Percentiles rank a stretch among this genome's conserved stretches.
Conservation (phyloP, 306 rosid genomes). For the Purshia tridentata region DNA sequence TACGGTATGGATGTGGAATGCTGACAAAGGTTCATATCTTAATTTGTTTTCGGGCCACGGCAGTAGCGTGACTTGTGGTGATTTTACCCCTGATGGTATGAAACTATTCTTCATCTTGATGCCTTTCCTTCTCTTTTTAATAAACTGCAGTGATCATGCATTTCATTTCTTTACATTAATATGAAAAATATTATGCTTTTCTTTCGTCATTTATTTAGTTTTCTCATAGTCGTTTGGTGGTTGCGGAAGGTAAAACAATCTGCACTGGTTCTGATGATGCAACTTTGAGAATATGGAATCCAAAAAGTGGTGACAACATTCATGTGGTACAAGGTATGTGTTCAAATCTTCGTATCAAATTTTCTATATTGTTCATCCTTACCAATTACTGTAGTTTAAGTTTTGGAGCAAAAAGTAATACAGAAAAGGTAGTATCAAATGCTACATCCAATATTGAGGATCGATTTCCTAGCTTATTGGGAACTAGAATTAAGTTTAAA, state of each 20-base stretch:
- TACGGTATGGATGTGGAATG: slow-evolving; percentile 91
- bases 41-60: slow-evolving; percentile 75
- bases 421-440: background rate
- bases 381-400: background rate
- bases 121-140: background rate
- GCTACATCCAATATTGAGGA: background rate
- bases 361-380: slow-evolving; percentile 11
- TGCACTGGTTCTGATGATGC: slow-evolving; percentile 95
- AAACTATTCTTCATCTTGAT: slow-evolving; percentile 26
- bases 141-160: background rate
- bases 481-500: background rate
- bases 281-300: slow-evolving; percentile 89
- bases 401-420: background rate
- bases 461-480: background rate
- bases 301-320: slow-evolving; percentile 69
- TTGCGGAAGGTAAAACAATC: slow-evolving; percentile 64
- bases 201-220: background rate
- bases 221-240: slow-evolving; percentile 21
- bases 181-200: slow-evolving; percentile 3
- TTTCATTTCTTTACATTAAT: background rate
- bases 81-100: slow-evolving; percentile 95
- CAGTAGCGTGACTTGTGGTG: slow-evolving; percentile 80
- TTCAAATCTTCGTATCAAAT: slow-evolving; percentile 1
- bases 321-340: slow-evolving; percentile 76
- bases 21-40: slow-evolving; percentile 51